Evolutionary conservation across 177 flowering plant species (phyloP), one percentile per base, ranked within the genome.

Genomic region (Vitis hybrid): DNA sequence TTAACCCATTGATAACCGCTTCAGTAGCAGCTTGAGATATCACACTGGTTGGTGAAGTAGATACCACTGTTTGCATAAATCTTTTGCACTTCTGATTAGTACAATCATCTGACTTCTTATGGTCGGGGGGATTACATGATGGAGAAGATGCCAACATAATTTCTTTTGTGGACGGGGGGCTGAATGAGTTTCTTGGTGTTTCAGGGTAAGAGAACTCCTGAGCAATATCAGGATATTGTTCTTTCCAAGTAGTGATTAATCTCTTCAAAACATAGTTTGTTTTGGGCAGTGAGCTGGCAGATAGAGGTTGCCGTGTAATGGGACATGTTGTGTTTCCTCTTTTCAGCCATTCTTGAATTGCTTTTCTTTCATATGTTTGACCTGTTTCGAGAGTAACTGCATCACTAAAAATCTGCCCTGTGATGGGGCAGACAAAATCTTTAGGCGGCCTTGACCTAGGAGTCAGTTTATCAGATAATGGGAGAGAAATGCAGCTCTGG

Each of bases 311-410:
- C 15, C 91, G 80, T 12, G 93, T 89, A 54, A 89, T 91, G 56
- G 96, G 96, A 70, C 93, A 91, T 50, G 88, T 86, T 34, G 88
- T 83, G 32, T 88, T 89, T 79, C 93, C 97, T 80, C 88, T 74
- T 62, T 79, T 71, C 18, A 89, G 63, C 93, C 97, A 91, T 84
- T 91, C 97, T 77, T 91, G 88, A 74, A 91, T 91, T 74, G 97
- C 93, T 77, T 71, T 85, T 79, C 89, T 82, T 75, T 91, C 93
- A 78, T 88, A 91, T 61, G 97, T 91, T 76, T 91, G 97, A 26
- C 93, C 96, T 13, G 93, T 89, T 82, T 89, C 93, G 51, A 91
- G 93, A n/a, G 96, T 91, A 34, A 91, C 92, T 34, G 96, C 93
- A 62, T 89, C 96, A 79, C 69, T 62, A 34, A 91, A 85, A 51